Base-by-base conservation (phyloP, 192 early-diverging fungal genomes). In the Funneliformis geosporum region DNA sequence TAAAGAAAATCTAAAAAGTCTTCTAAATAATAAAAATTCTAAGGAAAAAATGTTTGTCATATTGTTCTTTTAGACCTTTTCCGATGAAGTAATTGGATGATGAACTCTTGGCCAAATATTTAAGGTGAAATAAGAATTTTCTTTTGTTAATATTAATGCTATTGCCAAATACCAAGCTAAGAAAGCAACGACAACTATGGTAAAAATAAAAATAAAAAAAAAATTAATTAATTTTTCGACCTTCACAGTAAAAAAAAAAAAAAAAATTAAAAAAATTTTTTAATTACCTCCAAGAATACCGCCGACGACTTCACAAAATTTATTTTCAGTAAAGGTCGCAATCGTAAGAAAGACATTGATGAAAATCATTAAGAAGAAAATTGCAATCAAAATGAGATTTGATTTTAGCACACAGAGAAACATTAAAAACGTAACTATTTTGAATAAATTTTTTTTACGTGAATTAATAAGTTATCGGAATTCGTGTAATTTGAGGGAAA, bases 121-220 rank as follows among this genome's bases (percentile, higher is more conserved):
- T 38, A 90, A 77, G 3, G 78, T 79, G 43, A 83, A 87, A 66
- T 87, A 90, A 33, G 86, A 89, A 42, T 86, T 86, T 18, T 85
- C 84, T 4, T 81, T 76, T 67, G 81, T 86, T 25, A 87, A 84
- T 16, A 92, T 85, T 71, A 88, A 86, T n/a, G 88, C 86, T 0
- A 89, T 87, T 23, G 91, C 88, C 80, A 88, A 89, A 79, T 94
- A 94, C 92, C 91, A 94, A 62, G 91, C 93, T 75, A 90, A 86
- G 21, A 92, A 66, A 14, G 93, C 88, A n/a, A 93, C 90, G 72
- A 93, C 82, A 44, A 94, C 79, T 66, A 14, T 59, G n/a, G n/a
- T n/a, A n/a, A n/a, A n/a, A n/a, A n/a, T n/a, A 64, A 27, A 28
- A 27, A 64, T 2, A 1, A 4, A 64, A 64, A 64, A 27, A 64